Percentiles rank a stretch among this genome's conserved stretches.
Conservation (phyloP, 495 filamentous ascomycete species). For the Podospora conica region DNA sequence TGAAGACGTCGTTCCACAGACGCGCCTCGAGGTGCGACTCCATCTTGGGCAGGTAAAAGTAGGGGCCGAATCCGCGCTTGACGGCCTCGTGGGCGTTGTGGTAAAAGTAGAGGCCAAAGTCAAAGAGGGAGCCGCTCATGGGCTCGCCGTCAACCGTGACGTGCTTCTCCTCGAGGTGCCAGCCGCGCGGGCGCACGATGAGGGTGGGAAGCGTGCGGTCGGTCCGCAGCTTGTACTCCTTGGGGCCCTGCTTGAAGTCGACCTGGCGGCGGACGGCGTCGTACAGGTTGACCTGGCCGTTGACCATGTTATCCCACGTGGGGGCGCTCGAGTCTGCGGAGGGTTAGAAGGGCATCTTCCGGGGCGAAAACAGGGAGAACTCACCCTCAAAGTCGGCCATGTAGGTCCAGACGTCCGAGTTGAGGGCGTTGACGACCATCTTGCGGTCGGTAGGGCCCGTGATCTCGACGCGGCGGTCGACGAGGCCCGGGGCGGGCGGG, state of each 20-base stretch:
- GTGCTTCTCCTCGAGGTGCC: slow-evolving; percentile 98
- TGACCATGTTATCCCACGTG: slow-evolving; percentile 99
- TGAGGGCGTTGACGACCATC: slow-evolving; percentile 98
- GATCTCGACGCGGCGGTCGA: slow-evolving; percentile 97
- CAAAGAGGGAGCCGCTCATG: slow-evolving; percentile 89
- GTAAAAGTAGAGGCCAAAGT: slow-evolving; percentile 99
- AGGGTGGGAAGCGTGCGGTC: slow-evolving; percentile 74
- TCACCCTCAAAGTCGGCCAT: slow-evolving; percentile 98
- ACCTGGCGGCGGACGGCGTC: slow-evolving; percentile 92
- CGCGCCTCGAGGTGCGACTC: slow-evolving; percentile 95
- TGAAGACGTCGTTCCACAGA: slow-evolving; percentile 99
- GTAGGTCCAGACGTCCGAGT: slow-evolving; percentile 97
- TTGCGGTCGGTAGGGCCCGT: slow-evolving; percentile 96
- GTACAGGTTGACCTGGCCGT: slow-evolving; percentile 96
- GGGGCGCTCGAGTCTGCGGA: slow-evolving; percentile 83
- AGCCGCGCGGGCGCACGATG: slow-evolving; percentile 81
- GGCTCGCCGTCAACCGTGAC: slow-evolving; percentile 93
- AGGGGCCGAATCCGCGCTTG: slow-evolving; percentile 77
- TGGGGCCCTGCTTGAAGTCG: slow-evolving; percentile 92
- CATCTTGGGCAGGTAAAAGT: slow-evolving; percentile 99
- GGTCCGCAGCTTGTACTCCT: slow-evolving; percentile 95
- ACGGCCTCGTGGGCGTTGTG: slow-evolving; percentile 93
- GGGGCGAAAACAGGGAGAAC: slow-evolving; percentile 5
- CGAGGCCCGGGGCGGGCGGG: slow-evolving; percentile 83
- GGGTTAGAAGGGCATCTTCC: background rate